Conservation (phyloP, 2,329 filamentous ascomycete species). For the Reticulascus tulasneorum region DNA sequence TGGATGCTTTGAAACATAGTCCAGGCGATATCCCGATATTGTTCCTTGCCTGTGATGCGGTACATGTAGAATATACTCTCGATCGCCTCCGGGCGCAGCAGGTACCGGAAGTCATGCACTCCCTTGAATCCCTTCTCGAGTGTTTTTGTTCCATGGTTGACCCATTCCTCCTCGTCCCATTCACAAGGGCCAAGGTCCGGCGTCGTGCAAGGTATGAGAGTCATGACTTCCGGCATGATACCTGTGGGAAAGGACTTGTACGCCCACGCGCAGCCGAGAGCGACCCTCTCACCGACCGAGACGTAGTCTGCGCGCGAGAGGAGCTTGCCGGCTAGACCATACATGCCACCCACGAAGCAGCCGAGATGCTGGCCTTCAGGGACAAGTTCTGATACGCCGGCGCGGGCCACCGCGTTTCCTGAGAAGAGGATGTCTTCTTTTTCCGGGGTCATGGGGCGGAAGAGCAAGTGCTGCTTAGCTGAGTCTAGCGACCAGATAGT, state of each 20-base stretch:
- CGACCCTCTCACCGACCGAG: constrained; percentile 41
- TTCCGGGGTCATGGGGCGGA: constrained; percentile 60
- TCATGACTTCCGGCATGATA: constrained; percentile 51
- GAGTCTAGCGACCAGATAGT: constrained; percentile 60
- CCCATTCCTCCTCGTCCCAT: constrained; percentile 22
- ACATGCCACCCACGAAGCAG: constrained; percentile 64
- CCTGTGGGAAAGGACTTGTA: constrained; percentile 46
- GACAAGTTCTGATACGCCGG: constrained; percentile 23
- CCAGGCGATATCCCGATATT: constrained; percentile 43
- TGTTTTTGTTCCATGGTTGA: constrained; percentile 21
- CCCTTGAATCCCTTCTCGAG: constrained; percentile 56
- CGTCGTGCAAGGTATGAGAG: constrained; percentile 29
- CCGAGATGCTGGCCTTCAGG: constrained; percentile 52
- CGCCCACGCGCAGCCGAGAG: constrained; percentile 51
- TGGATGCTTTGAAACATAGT: constrained; percentile 42
- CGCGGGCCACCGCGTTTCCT: constrained; percentile 32
- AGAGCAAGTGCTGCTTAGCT: constrained; percentile 60
- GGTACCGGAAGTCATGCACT: constrained; percentile 37
- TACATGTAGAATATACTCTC: constrained; percentile 50
- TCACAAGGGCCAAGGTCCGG: constrained; percentile 28
- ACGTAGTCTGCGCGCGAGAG: constrained; percentile 46
- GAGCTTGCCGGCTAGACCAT: constrained; percentile 57
- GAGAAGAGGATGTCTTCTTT: constrained; percentile 59
- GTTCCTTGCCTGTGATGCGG: constrained; percentile 42
- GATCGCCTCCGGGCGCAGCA: constrained; percentile 47